These are phyloP conservation scores for Pythium phragmitis DNA, from an alignment of 352 stramenopile genomes.

Conservation along the genomic window DNA sequence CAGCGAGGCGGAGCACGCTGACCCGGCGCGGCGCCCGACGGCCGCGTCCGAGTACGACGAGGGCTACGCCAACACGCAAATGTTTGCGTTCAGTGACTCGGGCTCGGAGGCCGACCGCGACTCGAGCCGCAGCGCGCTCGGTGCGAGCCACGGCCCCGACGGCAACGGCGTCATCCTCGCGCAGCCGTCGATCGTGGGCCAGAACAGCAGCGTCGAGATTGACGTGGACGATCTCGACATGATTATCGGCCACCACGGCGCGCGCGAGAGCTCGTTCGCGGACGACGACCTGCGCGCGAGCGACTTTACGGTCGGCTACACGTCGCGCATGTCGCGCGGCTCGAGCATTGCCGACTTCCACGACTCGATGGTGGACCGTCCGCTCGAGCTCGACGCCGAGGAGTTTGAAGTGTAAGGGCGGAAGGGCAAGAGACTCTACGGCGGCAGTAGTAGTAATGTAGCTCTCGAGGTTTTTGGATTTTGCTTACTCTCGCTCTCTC, in stretches of 20 bases:
- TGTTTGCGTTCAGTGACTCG: constrained; percentile 24
- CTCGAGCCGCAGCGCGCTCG: constrained; percentile 7
- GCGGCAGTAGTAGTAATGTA: not conserved
- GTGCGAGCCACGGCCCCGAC: constrained; percentile 7
- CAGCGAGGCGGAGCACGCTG: constrained; percentile 15
- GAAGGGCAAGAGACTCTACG: not conserved
- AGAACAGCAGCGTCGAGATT: constrained; percentile 1
- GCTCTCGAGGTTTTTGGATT: not conserved
- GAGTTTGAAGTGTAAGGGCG: constrained; percentile 26
- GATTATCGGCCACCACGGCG: constrained; percentile 1
- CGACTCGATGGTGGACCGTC: constrained; percentile 21
- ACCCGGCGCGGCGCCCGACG: not conserved
- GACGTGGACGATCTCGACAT: constrained; percentile 19
- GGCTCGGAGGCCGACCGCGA: constrained; percentile 14
- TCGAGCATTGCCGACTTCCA: constrained; percentile 27
- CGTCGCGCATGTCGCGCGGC: constrained; percentile 12
- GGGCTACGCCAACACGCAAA: constrained; percentile 13
- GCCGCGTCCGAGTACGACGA: constrained; percentile 6
- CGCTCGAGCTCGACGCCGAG: constrained; percentile 15
- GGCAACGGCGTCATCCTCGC: not conserved
- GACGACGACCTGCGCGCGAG: not conserved
- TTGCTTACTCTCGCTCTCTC: not conserved
- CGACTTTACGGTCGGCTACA: constrained; percentile 13
- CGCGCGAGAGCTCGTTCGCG: constrained; percentile 14
- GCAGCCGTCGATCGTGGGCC: constrained; percentile 11